Base-by-base conservation (phyloP, 1,284 basidiomycete species). In the Pisolithus thermaeus region DNA sequence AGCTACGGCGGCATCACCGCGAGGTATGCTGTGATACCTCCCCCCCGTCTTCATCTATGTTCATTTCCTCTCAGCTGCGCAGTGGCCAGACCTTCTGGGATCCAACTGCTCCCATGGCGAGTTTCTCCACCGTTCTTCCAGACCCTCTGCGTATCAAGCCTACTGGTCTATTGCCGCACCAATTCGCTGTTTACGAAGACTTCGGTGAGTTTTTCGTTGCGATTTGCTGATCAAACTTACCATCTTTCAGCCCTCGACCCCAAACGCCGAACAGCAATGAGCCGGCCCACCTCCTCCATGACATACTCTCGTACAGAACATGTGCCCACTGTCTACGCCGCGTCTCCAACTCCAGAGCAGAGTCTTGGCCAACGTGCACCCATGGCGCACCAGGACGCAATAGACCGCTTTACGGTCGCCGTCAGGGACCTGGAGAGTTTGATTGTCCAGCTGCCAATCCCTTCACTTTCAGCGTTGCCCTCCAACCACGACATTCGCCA, bases 161-260 rank as follows among this genome's bases (percentile, higher is more conserved):
- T 8, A 84, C 79, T 42, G 97, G 96, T 44, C 76, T 99, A 4
- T 85, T 90, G 56, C 75, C 81, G n/a, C 80, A 84, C 57, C 97
- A 99, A 70, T 73, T 88, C 40, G 82, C 84, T 50, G 94, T 99
- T 4, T 99, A 99, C 70, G 94, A 98, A 61, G 96, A 98, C 64
- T 98, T 99, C 64, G 84, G 88, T 81, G 72, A 71, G 73, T 65
- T 53, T 16, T 12, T 6, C 39, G 39, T 25, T 40, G 18, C 52
- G 49, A 22, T 47, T 45, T 58, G 43, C 45, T 56, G 25, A 58
- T 4, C 45, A 0, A 11, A 14, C 25, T 43, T 4, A 22, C 18
- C 25, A 40, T 22, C 25, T 3, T 30, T n/a, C 56, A 81, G 81
- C 72, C 47, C 60, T 75, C 51, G 79, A 84, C 50, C 54, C 73